phyloP scores from a whole-genome alignment of 345 rosid species.

The Carallia pectinifolia region DNA sequence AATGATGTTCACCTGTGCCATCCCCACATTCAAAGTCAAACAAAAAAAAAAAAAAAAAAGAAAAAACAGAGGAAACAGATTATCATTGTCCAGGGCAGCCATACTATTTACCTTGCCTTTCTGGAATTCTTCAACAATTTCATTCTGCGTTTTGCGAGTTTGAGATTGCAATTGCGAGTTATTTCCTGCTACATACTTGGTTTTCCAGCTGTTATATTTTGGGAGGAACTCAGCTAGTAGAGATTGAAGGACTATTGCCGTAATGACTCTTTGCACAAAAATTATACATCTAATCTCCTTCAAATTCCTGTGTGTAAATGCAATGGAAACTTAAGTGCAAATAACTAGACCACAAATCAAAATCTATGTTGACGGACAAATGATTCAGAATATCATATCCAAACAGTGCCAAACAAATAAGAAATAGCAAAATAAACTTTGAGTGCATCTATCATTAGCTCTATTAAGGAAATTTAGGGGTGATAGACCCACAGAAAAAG shows the following conservation, averaged over 20 bases:
- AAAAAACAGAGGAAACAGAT: background rate
- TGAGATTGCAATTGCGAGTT: constrained; percentile 53
- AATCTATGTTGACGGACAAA: too few species aligned
- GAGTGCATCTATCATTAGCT: too few species aligned
- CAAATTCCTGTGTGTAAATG: constrained; percentile 38
- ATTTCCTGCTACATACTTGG: constrained; percentile 71
- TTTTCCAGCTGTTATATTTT: constrained; percentile 50
- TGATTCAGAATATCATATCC: too few species aligned
- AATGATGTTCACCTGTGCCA: constrained; percentile 70
- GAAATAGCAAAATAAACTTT: too few species aligned
- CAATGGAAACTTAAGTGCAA: background rate
- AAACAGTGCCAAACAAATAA: too few species aligned
- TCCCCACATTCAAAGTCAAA: constrained; percentile 7
- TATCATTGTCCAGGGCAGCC: background rate
- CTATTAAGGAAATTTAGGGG: too few species aligned
- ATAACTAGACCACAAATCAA: too few species aligned
- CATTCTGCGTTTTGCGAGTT: constrained; percentile 60
- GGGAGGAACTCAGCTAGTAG: constrained; percentile 60
- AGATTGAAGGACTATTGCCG: constrained; percentile 58
- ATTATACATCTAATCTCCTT: constrained; percentile 72
- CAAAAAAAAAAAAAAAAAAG: background rate
- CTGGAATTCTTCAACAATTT: constrained; percentile 81
- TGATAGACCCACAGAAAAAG: too few species aligned
- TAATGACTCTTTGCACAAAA: constrained; percentile 76
- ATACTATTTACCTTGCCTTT: constrained; percentile 54